Evolutionary conservation across 2,329 filamentous ascomycete species (phyloP).

Genomic region (Xylariales sp.): DNA sequence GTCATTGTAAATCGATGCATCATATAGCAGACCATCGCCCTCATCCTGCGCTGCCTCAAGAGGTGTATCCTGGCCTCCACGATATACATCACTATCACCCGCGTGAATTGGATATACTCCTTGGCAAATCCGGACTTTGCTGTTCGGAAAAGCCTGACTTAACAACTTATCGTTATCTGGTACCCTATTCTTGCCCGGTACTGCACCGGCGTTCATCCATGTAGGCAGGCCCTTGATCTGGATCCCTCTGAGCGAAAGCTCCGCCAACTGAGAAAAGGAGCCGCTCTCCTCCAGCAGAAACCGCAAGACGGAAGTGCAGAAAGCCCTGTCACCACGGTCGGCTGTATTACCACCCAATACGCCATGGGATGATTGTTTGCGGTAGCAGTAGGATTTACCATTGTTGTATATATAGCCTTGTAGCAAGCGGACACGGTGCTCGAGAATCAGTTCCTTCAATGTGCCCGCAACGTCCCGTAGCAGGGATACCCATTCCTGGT

Average conservation of each 20-base stretch:
- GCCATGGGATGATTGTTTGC: background rate
- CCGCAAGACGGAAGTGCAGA: constrained; percentile 6
- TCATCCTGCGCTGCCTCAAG: constrained; percentile 5
- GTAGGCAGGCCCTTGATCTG: constrained; percentile 2
- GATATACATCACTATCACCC: background rate
- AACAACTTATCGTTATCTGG: constrained; percentile 3
- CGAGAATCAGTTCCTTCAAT: constrained; percentile 6
- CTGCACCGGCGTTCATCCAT: background rate
- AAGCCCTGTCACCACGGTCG: constrained; percentile 3
- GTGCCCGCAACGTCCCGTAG: background rate
- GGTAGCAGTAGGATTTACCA: background rate
- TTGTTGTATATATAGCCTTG: background rate
- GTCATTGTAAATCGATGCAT: constrained; percentile 1
- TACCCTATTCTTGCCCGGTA: background rate
- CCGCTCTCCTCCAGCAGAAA: constrained; percentile 3
- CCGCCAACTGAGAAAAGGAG: constrained; percentile 1
- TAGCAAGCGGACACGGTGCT: constrained; percentile 4
- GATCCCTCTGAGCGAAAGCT: constrained; percentile 6
- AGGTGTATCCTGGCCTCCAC: background rate
- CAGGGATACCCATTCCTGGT: constrained; percentile 2
- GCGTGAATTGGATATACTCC: constrained; percentile 2
- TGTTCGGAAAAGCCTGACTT: background rate
- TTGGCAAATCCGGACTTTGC: constrained; percentile 4
- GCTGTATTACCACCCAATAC: background rate
- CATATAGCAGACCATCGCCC: constrained; percentile 6